Conservation (phyloP, 331 rosid genomes). For the Phaseolus coccineus region DNA sequence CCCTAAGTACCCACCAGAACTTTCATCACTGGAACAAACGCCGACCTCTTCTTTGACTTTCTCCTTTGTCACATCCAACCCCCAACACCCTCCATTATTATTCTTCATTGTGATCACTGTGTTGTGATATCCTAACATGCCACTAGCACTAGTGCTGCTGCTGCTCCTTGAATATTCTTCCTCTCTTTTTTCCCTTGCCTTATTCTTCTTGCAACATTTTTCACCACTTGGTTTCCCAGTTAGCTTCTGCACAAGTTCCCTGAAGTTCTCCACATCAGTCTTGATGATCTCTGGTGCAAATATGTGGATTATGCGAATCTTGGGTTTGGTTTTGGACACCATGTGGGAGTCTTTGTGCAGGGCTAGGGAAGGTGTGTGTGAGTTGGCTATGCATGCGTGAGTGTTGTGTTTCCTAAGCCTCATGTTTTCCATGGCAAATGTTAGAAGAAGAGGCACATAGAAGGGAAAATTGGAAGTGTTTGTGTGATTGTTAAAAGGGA, state of each 20-base stretch:
- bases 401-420: conserved; percentile 21
- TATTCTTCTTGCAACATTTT: conserved; percentile 36
- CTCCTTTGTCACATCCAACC: conserved; percentile 39
- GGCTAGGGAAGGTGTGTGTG: conserved; percentile 44
- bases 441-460: not conserved
- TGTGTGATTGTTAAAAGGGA: conserved; percentile 16
- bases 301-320: conserved; percentile 87
- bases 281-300: conserved; percentile 89
- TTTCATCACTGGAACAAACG: conserved; percentile 52
- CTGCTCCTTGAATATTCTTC: conserved; percentile 27
- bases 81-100: conserved; percentile 30
- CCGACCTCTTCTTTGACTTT: conserved; percentile 45
- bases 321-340: conserved; percentile 73
- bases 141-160: not conserved
- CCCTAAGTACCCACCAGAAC: conserved; percentile 64
- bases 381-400: conserved; percentile 15
- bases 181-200: not conserved
- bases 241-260: conserved; percentile 82
- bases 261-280: conserved; percentile 80
- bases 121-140: not conserved
- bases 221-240: conserved; percentile 73
- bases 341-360: conserved; percentile 64
- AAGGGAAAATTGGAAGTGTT: not conserved
- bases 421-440: conserved; percentile 53
- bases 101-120: not conserved